Percentiles rank a stretch among this genome's conserved stretches.
These are phyloP conservation scores for Reutealis trisperma DNA, from an alignment of 345 rosid genomes.

Conservation along the genomic window DNA sequence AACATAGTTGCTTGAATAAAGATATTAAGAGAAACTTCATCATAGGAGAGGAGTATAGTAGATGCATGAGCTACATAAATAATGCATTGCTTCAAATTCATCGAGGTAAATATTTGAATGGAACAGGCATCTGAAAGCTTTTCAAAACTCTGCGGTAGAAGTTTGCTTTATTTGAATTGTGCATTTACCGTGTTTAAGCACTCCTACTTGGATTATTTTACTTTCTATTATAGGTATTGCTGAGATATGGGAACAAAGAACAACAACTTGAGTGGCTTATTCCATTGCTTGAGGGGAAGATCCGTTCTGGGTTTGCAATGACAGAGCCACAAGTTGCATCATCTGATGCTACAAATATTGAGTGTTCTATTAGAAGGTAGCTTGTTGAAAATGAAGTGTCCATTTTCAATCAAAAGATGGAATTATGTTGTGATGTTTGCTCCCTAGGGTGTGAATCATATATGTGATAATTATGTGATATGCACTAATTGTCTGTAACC, in stretches of 20 bases:
- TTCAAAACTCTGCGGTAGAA: conserved; percentile 4
- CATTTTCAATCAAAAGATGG: background rate
- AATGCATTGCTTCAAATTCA: conserved; percentile 16
- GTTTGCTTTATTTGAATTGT: background rate
- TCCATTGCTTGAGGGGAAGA: conserved; percentile 88
- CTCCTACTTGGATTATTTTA: background rate
- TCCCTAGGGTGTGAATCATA: background rate
- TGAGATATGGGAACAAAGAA: conserved; percentile 89
- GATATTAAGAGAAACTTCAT: background rate
- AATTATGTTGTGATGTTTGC: background rate
- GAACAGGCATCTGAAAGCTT: background rate
- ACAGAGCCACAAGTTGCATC: conserved; percentile 99
- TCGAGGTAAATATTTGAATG: conserved; percentile 4
- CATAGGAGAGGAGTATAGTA: background rate
- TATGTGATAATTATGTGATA: conserved; percentile 1
- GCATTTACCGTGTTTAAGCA: background rate
- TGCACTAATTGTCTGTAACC: conserved; percentile 9
- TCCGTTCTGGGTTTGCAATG: conserved; percentile 99
- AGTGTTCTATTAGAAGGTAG: conserved; percentile 88
- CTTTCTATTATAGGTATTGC: conserved; percentile 55
- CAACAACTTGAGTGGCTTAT: conserved; percentile 84
- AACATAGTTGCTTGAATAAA: background rate
- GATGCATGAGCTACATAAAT: background rate
- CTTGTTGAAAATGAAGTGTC: background rate
- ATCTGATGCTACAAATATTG: conserved; percentile 97